Conservation (phyloP, 768 basidiomycete genomes). For the Suillus luteus region DNA sequence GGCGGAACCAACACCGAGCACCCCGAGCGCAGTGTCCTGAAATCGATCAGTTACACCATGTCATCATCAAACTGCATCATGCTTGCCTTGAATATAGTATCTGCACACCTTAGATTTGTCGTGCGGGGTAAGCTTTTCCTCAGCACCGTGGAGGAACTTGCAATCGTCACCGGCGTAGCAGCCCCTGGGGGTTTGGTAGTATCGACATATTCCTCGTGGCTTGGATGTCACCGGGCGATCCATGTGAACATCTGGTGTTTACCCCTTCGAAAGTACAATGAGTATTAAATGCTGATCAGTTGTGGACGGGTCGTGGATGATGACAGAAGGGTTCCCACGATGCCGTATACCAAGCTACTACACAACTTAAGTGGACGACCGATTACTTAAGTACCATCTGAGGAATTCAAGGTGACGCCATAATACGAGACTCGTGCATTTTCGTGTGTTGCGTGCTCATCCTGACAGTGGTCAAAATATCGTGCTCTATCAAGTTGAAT, state of each 20-base stretch:
- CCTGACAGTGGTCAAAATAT: too few relatives aligned
- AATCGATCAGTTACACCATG: conserved; percentile 7
- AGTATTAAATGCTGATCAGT: conserved; percentile 4
- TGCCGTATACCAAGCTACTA: too few relatives aligned
- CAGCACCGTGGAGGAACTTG: conserved; percentile 73
- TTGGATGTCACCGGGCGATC: conserved; percentile 68
- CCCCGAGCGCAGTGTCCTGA: conserved; percentile 73
- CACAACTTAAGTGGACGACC: too few relatives aligned
- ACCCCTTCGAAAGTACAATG: not conserved
- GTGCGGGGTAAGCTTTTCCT: conserved; percentile 59
- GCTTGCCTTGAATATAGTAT: conserved; percentile 61
- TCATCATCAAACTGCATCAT: not conserved
- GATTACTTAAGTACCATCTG: too few relatives aligned
- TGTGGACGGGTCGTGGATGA: not conserved
- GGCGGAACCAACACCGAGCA: conserved; percentile 75
- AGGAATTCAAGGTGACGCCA: too few relatives aligned
- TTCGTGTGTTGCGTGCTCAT: too few relatives aligned
- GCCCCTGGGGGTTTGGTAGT: conserved; percentile 62
- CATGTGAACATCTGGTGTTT: conserved; percentile 31
- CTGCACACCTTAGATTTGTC: conserved; percentile 72
- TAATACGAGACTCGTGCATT: too few relatives aligned
- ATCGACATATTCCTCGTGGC: conserved; percentile 69
- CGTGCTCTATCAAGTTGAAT: too few relatives aligned
- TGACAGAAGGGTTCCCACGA: too few relatives aligned
- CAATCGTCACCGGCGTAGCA: conserved; percentile 70